Base-by-base conservation (phyloP, 306 rosid species). In the Cercis canadensis region DNA sequence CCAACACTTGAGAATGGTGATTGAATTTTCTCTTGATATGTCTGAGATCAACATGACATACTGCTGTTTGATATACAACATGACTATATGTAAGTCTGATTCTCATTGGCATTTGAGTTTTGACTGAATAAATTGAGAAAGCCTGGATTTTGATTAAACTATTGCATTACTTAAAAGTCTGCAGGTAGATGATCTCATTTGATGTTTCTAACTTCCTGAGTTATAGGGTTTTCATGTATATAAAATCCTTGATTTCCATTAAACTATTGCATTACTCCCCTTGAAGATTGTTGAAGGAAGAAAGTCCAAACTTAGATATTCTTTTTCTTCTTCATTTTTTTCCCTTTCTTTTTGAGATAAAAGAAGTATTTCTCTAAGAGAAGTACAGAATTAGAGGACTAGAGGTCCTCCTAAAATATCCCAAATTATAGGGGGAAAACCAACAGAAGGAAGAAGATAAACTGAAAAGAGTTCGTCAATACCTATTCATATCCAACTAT, bases 221-320 rank as follows among this genome's bases (percentile, higher is more conserved):
- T 72, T 62, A 18, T 50, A 5, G n/a, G 45, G 39, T 16, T 15
- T 50, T 17, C 15, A 7, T 5, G 2, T 3, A 5, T 7, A n/a
- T 14, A 15, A 57, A 45, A 15, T 29, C 44, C 57, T 19, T 39
- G 8, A n/a, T 71, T 58, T 47, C 33, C 57, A 14, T 7, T 17
- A 16, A 58, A 71, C 52, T 47, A 11, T 37, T 61, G 54, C 61
- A 24, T 31, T 51, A 37, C 24, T 62, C 21, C 47, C 56, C 29
- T 54, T 53, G 31, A 64, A 63, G 63, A 53, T 62, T 56, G 52
- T 6, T 74, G 19, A 10, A 56, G 72, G 15, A 11, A 47, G 77
- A 24, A 19, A 58, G 43, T 55, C 57, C 45, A 18, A 33, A 56
- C 14, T 65, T 74, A 46, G 40, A 16, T 64, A 29, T 74, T 55